Evolutionary conservation across 1,284 basidiomycete genomes (phyloP), one percentile per base, ranked within the genome.

Genomic region (Moniliophthora roreri): DNA sequence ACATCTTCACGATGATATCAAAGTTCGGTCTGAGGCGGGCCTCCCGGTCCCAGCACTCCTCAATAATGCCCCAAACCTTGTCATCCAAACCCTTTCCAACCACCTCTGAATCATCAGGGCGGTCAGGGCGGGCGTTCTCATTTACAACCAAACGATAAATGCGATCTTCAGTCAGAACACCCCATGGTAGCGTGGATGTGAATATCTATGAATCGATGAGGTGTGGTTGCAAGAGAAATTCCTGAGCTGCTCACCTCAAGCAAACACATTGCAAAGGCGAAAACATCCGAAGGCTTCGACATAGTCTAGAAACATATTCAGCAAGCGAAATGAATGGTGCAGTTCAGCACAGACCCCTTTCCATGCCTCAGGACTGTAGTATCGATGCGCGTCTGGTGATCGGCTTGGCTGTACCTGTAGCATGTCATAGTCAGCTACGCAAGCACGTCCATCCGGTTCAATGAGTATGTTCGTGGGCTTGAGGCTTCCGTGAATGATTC

Each of bases 281-380:
- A 66, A 13, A 66, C 64, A 45, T 66, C 64, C 7, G 64, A 63
- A 15, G 63, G 37, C 18, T 51, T 51, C 9, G 59, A 62, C 7
- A 60, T 26, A 8, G 60, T 62, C 63, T 65, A 36, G 1, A 4
- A 28, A 9, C 7, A 16, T 40, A 38, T 39, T 34, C 13, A 44
- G 5, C 23, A 18, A 36, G 24, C 8, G 7, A 20, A n/a, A 34
- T 39, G 10, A 40, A 44, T 23, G 41, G 15, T 21, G 24, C 20
- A 15, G 21, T n/a, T n/a, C n/a, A 15, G 15, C 21, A 62, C 65
- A 32, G 37, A 65, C 64, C 34, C 63, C 63, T 52, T 65, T 66
- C 65, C 64, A 65, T 11, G 60, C 60, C 41, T 66, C 65, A 2
- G 65, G 65, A 35, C 65, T 66, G 24, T 60, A 61, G 50, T 67